phyloP scores from a whole-genome alignment of 2,329 filamentous ascomycete species.

The Talaromyces sp. region DNA sequence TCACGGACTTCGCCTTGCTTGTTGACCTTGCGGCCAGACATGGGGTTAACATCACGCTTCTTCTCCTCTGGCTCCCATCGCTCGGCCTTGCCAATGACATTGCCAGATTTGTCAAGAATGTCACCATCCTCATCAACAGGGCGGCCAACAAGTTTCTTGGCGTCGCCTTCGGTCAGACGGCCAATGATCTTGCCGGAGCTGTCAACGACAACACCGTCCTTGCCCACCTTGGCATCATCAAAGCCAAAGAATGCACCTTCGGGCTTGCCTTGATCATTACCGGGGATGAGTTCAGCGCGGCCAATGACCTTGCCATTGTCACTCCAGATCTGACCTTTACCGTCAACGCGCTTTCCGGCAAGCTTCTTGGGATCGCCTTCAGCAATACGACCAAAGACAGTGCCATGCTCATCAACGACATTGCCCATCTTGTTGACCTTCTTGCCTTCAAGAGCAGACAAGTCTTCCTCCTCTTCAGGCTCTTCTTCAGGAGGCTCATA shows the following conservation, averaged over 20 bases:
- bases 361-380: constrained; percentile 57
- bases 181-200: constrained; percentile 56
- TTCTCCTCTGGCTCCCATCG: constrained; percentile 63
- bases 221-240: constrained; percentile 54
- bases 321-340: constrained; percentile 62
- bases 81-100: constrained; percentile 64
- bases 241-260: constrained; percentile 62
- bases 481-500: constrained; percentile 53
- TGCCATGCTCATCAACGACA: constrained; percentile 58
- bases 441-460: constrained; percentile 60
- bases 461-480: constrained; percentile 47
- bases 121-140: constrained; percentile 67
- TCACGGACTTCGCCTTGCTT: constrained; percentile 50
- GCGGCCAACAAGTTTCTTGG: constrained; percentile 62
- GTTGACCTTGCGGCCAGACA: constrained; percentile 54
- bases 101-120: constrained; percentile 64
- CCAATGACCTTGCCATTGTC: constrained; percentile 61
- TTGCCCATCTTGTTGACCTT: constrained; percentile 63
- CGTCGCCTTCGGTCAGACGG: constrained; percentile 61
- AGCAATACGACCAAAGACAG: constrained; percentile 55
- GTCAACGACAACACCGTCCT: constrained; percentile 55
- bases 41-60: constrained; percentile 56
- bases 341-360: constrained; percentile 61
- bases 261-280: constrained; percentile 45
- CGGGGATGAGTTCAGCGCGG: constrained; percentile 55